These are phyloP conservation scores for Bolboschoenoplectus hybrid DNA, from an alignment of 202 grass and related monocot genomes.

Conservation along the genomic window DNA sequence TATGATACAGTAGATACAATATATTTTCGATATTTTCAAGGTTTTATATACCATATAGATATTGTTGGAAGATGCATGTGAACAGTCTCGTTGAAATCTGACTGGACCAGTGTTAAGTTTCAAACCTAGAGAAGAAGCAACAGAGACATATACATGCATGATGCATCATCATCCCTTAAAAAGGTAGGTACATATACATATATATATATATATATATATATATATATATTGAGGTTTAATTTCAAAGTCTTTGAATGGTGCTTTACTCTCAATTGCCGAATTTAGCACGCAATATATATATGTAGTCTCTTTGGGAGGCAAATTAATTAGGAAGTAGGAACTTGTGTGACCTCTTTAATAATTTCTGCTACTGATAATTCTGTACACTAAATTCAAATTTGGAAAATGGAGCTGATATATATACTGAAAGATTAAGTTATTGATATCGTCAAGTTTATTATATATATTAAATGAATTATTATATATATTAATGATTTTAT, in stretches of 20 bases:
- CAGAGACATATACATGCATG: neutral
- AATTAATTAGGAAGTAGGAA: neutral
- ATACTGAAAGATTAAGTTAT: no score
- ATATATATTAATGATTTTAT: no score
- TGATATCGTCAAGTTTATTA: no score
- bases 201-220: no score
- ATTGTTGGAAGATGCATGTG: neutral
- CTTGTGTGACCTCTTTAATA: conserved; percentile 2
- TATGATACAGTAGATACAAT: neutral
- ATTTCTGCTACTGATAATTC: neutral
- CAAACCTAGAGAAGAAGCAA: conserved; percentile 24
- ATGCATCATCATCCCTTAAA: neutral
- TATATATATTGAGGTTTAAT: neutral
- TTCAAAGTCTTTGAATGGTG: neutral
- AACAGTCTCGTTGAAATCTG: conserved; percentile 10
- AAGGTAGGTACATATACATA: neutral
- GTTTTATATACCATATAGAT: neutral
- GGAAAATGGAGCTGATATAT: no score
- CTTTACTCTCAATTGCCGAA: conserved; percentile 17
- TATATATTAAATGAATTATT: no score
- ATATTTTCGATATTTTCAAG: neutral
- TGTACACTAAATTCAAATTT: no score
- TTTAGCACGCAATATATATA: neutral
- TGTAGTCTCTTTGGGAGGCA: conserved; percentile 30
- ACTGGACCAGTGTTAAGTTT: conserved; percentile 3